Evolutionary conservation across 305 asterid genomes (phyloP), one percentile per base, ranked within the genome.

Genomic region (Salvia sclarea): DNA sequence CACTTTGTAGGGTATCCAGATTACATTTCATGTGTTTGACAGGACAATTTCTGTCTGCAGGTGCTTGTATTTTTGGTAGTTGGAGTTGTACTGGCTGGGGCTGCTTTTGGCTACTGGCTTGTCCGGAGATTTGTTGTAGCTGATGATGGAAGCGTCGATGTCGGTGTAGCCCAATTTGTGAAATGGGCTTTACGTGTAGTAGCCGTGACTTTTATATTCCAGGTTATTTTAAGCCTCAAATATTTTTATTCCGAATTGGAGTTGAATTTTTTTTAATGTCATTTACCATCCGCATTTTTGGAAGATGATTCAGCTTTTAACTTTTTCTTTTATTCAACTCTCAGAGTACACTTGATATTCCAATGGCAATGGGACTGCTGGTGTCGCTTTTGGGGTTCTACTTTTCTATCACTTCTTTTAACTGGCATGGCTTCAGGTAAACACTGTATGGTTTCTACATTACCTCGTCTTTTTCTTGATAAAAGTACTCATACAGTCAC

Each of bases 71-170:
- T 92, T 71, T 62, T 82, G 74, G 74, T 86, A 14, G 88, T 89
- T 71, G 94, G 88, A 56, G 69, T 92, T 64, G 82, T 82, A 70
- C 84, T 92, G 76, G 85, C 96, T 78, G 96, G 98, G 68, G 96
- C 96, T 79, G 98, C 79, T 69, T 81, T 89, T 65, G 96, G 96
- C 20, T 89, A 86, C 79, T 92, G 96, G 96, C 90, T 89, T 72
- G 98, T 92, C 31, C 83, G 90, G 66, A 92, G 86, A 69, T 92
- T 82, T 81, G 89, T 92, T 73, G 86, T 92, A 61, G 78, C 80
- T 10, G 89, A 84, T 24, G 92, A 92, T 76, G 98, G 96, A 77
- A 87, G 81, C 33, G 96, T 92, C 66, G 95, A 92, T 71, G 85
- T 73, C 66, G 90, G 92, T 8, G 76, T 92, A 8, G 90, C 98